Base-by-base conservation (phyloP, 371 early-diverging fungal genomes). In the Coemansia sp. region DNA sequence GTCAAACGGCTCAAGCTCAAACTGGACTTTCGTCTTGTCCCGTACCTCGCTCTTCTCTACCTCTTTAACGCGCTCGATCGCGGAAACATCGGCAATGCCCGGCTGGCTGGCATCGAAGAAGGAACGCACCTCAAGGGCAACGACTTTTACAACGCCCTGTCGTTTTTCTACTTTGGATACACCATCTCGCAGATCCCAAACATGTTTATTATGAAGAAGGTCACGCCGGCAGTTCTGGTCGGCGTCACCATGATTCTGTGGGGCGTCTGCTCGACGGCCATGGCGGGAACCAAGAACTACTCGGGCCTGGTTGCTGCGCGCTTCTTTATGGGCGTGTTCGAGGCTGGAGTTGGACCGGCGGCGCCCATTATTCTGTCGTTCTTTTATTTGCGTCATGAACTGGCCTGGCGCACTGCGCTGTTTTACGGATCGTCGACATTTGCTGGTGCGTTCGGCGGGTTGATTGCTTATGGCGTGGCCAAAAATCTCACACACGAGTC, bases 381-480 rank as follows among this genome's bases (percentile, higher is more conserved):
- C 56, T 94, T 92, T 88, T 94, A 93, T 65, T 85, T 85, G 19
- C 83, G 86, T 11, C 65, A 80, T n/a, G 93, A 94, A 77, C 86
- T 86, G 70, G 89, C 91, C 8, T 80, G 84, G 56, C 88, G 93
- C 39, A 83, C 89, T 19, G 89, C 89, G 1, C 63, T 87, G 57
- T 92, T 91, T 32, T 73, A 71, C 21, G 74, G 74, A 44, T 62
- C 74, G 11, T 73, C 74, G 11, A 73, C 74, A 0, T 73, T 66
- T 90, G 89, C 93, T 23, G 92, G 92, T 8, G 89, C 88, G 2
- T 85, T 90, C 69, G 88, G 89, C 54, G 91, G 89, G n/a, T 69
- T 87, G 6, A 65, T 87, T 51, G 87, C 87, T 0, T 84, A 83
- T 66, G 73, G 67, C 44, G 81, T 88, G 9, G 57, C 74, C 7